Evolutionary conservation across 2,329 filamentous ascomycete genomes (phyloP).

Genomic region (Chrysosphaeria jannelii): DNA sequence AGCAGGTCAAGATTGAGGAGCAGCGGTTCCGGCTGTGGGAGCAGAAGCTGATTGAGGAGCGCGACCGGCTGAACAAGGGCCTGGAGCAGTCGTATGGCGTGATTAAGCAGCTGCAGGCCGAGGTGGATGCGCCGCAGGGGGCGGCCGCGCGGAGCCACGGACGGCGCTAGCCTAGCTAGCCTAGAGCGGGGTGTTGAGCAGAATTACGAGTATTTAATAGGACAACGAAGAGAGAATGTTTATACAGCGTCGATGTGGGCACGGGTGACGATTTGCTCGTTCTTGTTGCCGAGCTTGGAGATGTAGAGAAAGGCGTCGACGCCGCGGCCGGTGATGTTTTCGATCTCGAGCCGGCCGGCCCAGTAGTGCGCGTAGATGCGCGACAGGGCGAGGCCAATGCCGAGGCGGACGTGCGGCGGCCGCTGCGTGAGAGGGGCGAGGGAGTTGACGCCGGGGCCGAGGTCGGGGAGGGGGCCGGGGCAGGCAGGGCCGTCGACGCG

Average conservation of each 20-base stretch:
- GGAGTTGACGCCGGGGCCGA: not conserved
- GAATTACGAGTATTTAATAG: no score
- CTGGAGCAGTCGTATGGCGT: constrained; percentile 88
- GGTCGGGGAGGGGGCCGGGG: no score
- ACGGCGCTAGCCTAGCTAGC: constrained; percentile 33
- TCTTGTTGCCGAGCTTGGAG: constrained; percentile 88
- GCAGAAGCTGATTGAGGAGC: constrained; percentile 97
- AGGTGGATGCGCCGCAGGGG: constrained; percentile 83
- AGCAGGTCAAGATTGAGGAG: constrained; percentile 99
- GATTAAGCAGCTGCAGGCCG: constrained; percentile 73
- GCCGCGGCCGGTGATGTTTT: constrained; percentile 84
- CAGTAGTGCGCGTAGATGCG: constrained; percentile 93
- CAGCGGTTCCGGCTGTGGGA: constrained; percentile 98
- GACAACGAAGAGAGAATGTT: no score
- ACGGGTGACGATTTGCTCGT: constrained; percentile 63
- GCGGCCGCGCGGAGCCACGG: constrained; percentile 72
- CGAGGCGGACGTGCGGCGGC: constrained; percentile 61
- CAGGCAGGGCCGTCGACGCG: not conserved
- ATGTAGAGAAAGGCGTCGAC: constrained; percentile 92
- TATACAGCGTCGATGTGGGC: constrained; percentile 51
- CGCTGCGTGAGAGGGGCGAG: not conserved
- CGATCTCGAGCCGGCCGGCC: constrained; percentile 73
- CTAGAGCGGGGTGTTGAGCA: constrained; percentile 1
- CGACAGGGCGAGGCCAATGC: constrained; percentile 81
- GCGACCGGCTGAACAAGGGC: constrained; percentile 98